phyloP scores from a whole-genome alignment of 257 asterid species.

The Nicotiana paniculata region DNA sequence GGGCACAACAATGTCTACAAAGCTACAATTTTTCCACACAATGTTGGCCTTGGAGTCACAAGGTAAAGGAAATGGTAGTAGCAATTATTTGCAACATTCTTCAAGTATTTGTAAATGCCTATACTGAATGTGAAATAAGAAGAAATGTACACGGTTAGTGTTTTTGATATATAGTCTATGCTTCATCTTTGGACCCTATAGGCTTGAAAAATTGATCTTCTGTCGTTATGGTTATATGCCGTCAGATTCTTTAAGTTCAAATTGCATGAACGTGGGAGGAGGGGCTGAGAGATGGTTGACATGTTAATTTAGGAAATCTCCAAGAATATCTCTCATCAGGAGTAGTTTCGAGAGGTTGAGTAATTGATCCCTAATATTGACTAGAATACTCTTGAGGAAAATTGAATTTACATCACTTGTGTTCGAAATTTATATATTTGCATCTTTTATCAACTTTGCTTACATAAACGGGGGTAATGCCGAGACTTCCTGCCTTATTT shows the following conservation, averaged over 20 bases:
- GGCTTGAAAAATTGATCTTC: neutral
- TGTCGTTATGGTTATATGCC: neutral
- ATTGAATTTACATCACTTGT: neutral
- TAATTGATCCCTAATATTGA: neutral
- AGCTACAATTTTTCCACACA: slow-evolving; percentile 23
- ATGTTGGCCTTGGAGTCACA: slow-evolving; percentile 23
- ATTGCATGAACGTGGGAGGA: neutral
- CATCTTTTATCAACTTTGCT: neutral
- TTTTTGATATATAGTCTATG: neutral
- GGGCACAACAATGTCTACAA: slow-evolving; percentile 18
- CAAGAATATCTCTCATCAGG: neutral
- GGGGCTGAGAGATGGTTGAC: neutral
- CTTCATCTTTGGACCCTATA: neutral
- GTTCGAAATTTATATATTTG: neutral
- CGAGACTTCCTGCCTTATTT: neutral
- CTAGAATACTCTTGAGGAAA: neutral
- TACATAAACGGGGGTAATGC: neutral
- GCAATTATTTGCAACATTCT: neutral
- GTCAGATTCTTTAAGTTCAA: neutral
- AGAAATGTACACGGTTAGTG: neutral
- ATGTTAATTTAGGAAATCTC: neutral
- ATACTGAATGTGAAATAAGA: neutral
- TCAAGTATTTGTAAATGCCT: neutral
- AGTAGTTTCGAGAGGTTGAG: neutral
- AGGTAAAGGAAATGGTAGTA: neutral